phyloP scores from a whole-genome alignment of 148 eudicot species.

The Diospyros kaki region DNA sequence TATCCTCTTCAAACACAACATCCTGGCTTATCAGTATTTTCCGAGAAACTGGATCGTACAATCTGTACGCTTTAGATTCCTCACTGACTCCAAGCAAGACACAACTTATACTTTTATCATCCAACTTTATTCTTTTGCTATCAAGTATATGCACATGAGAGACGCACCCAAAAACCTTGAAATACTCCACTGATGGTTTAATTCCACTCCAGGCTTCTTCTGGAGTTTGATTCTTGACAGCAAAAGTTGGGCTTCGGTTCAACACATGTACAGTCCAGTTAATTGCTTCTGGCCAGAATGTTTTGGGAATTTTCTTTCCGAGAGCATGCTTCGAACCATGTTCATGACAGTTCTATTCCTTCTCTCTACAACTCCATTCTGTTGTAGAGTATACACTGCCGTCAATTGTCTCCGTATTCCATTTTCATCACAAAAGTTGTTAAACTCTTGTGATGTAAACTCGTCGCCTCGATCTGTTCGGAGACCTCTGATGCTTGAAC shows the following conservation, averaged over 20 bases:
- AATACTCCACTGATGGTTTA: background rate
- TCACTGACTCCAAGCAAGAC: background rate
- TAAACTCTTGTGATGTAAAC: constrained; percentile 14
- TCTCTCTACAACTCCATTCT: constrained; percentile 9
- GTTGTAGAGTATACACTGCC: background rate
- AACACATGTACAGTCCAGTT: background rate
- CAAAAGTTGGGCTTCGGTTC: background rate
- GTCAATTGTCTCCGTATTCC: background rate
- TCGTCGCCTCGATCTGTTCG: constrained; percentile 9
- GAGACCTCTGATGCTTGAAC: background rate
- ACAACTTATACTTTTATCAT: background rate
- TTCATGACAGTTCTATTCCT: background rate
- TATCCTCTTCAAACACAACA: background rate
- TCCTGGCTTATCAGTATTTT: background rate
- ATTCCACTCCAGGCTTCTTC: background rate
- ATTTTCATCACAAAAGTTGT: background rate
- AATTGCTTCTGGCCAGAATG: background rate
- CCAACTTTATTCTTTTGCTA: background rate
- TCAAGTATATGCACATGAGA: background rate
- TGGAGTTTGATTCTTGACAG: too few species aligned
- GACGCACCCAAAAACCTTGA: background rate
- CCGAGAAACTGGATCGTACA: background rate
- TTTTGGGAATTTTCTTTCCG: background rate
- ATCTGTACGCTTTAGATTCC: background rate
- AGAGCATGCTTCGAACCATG: background rate